Percentiles rank a stretch among this genome's conserved stretches.
Evolutionary conservation across 2,329 filamentous ascomycete species (phyloP).

Genomic region (Microcyclospora pomicola): DNA sequence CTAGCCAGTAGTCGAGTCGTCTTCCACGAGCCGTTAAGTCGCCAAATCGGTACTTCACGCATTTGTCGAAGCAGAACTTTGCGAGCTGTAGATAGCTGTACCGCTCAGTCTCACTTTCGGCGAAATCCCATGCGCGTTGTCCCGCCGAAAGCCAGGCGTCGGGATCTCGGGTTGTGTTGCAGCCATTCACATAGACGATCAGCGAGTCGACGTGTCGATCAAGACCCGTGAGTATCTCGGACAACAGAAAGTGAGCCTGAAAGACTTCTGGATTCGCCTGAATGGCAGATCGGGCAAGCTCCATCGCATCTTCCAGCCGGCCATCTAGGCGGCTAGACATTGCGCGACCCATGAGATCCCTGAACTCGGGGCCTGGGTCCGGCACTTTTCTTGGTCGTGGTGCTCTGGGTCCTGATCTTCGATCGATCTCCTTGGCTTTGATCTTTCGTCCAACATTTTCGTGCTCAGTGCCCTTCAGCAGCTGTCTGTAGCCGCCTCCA

Average conservation of each 20-base stretch:
- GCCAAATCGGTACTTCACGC: conserved; percentile 38
- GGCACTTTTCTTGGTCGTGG: conserved; percentile 37
- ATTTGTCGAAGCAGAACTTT: conserved; percentile 39
- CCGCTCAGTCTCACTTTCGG: conserved; percentile 17
- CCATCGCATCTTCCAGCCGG: conserved; percentile 46
- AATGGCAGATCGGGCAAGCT: conserved; percentile 37
- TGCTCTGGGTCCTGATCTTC: no score
- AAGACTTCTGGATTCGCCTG: conserved; percentile 49
- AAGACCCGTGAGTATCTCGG: conserved; percentile 42
- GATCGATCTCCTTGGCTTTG: conserved; percentile 24
- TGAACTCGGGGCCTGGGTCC: conserved; percentile 59
- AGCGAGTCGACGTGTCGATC: conserved; percentile 45
- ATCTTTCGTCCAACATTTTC: conserved; percentile 13
- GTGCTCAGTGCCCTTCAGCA: conserved; percentile 22
- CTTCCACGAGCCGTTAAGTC: conserved; percentile 41
- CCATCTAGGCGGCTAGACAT: conserved; percentile 53
- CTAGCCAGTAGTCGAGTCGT: conserved; percentile 42
- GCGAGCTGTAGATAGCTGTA: conserved; percentile 29
- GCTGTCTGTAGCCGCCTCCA: conserved; percentile 16
- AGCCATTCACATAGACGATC: conserved; percentile 43
- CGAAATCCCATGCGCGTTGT: conserved; percentile 37
- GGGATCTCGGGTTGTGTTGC: conserved; percentile 42
- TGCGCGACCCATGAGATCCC: conserved; percentile 50
- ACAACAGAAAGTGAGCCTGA: conserved; percentile 45
- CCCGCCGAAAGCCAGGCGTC: conserved; percentile 46